A percentile compares a stretch with the other conserved stretches of the same genome.
These are phyloP conservation scores for Neotropicomus parvogracilis DNA, from an alignment of 1,284 basidiomycete species.

Conservation along the genomic window DNA sequence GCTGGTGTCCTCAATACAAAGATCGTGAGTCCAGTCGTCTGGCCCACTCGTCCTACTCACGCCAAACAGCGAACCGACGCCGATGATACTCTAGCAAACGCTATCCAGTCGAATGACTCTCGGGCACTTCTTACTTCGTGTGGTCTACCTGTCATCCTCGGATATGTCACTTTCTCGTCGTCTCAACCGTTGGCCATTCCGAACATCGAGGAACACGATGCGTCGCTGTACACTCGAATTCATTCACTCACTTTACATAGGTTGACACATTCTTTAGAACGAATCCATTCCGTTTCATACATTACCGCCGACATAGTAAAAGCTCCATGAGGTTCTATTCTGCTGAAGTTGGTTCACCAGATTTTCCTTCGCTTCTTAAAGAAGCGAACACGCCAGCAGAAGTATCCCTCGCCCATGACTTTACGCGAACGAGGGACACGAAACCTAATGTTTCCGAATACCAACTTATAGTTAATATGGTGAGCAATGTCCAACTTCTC, in stretches of 20 bases:
- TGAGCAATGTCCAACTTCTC: slow-evolving; percentile 11
- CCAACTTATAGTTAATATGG: slow-evolving; percentile 22
- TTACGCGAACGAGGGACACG: slow-evolving; percentile 19
- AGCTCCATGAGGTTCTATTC: slow-evolving; percentile 55
- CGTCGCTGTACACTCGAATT: slow-evolving; percentile 16
- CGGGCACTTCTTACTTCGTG: slow-evolving; percentile 12
- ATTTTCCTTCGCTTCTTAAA: slow-evolving; percentile 16
- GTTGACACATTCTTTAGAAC: slow-evolving; percentile 16
- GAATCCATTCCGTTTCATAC: slow-evolving; percentile 36
- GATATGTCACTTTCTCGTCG: slow-evolving; percentile 22
- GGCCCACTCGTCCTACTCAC: background rate
- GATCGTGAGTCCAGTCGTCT: slow-evolving; percentile 29
- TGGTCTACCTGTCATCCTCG: slow-evolving; percentile 29
- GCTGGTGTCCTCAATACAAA: slow-evolving; percentile 44
- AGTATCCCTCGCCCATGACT: slow-evolving; percentile 26
- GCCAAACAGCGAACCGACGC: slow-evolving; percentile 23
- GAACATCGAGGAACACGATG: slow-evolving; percentile 16
- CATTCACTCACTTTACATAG: slow-evolving; percentile 9
- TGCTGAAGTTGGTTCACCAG: slow-evolving; percentile 39
- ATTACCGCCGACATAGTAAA: slow-evolving; percentile 48
- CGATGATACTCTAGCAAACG: slow-evolving; percentile 11
- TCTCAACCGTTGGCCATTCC: slow-evolving; percentile 11
- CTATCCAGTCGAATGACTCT: slow-evolving; percentile 10
- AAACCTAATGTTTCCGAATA: slow-evolving; percentile 11
- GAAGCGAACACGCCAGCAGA: slow-evolving; percentile 15